Evolutionary conservation across 2,329 filamentous ascomycete genomes (phyloP).

Genomic region (Akanthomyces lecanii): DNA sequence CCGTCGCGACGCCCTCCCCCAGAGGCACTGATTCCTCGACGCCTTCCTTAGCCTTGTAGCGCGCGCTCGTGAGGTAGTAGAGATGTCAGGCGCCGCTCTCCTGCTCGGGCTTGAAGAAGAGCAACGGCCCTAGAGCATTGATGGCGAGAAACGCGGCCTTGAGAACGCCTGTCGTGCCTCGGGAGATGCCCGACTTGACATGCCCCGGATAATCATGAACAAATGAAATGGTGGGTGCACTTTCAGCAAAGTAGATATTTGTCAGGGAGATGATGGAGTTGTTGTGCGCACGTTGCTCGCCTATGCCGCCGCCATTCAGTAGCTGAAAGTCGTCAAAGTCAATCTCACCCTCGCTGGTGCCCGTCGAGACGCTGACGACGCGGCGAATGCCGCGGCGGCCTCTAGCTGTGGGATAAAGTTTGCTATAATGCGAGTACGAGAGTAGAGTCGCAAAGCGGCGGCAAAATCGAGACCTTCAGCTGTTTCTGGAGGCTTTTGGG

Average conservation of each 20-base stretch:
- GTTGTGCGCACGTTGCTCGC: not conserved
- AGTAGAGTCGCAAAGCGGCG: constrained; percentile 51
- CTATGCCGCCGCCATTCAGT: not conserved
- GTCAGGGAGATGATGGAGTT: not conserved
- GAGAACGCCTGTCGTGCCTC: not conserved
- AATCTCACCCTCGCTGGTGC: not conserved
- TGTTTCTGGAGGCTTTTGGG: constrained; percentile 42
- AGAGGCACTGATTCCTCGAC: not conserved
- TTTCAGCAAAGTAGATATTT: not conserved
- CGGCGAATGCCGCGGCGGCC: not conserved
- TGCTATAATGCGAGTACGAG: constrained; percentile 51
- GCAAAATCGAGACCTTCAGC: constrained; percentile 52
- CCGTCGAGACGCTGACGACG: not conserved
- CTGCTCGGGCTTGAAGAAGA: not conserved
- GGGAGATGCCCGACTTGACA: not conserved
- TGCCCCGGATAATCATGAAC: not conserved
- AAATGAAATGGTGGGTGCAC: not conserved
- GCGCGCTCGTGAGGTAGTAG: not conserved
- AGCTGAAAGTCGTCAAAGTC: constrained; percentile 4
- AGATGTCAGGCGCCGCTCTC: not conserved
- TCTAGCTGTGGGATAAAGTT: constrained; percentile 48
- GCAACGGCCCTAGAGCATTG: not conserved
- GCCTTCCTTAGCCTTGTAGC: not conserved
- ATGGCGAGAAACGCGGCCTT: not conserved
- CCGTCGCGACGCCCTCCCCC: not conserved